Percentiles rank a stretch among this genome's conserved stretches.
Evolutionary conservation across 1,284 basidiomycete species (phyloP).

Genomic region (Bondarzewia mesenterica): DNA sequence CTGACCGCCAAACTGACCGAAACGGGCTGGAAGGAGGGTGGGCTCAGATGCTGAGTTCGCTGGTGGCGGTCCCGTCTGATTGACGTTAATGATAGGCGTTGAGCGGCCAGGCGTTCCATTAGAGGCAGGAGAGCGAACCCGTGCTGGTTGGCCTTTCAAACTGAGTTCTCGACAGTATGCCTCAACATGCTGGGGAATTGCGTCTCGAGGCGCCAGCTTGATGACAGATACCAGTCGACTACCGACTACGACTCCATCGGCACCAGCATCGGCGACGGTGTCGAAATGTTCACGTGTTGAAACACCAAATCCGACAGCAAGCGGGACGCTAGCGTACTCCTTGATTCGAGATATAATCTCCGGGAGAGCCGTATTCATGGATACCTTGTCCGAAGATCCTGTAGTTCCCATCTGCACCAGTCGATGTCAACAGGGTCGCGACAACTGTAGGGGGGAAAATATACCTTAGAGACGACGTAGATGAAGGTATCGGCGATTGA

Average conservation of each 20-base stretch:
- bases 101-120: not conserved
- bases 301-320: conserved; percentile 96
- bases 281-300: conserved; percentile 91
- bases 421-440: not conserved
- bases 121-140: conserved; percentile 1
- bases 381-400: conserved; percentile 74
- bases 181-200: conserved; percentile 58
- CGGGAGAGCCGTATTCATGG: conserved; percentile 72
- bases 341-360: conserved; percentile 71
- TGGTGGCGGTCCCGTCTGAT: conserved; percentile 22
- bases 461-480: conserved; percentile 89
- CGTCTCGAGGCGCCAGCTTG: conserved; percentile 50
- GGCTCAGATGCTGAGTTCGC: conserved; percentile 25
- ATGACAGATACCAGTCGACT: conserved; percentile 81
- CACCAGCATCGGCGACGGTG: conserved; percentile 76
- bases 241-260: conserved; percentile 93
- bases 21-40: conserved; percentile 68
- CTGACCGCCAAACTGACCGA: conserved; percentile 95
- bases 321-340: conserved; percentile 67
- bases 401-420: conserved; percentile 90
- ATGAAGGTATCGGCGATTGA: conserved; percentile 96
- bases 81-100: conserved; percentile 14
- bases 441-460: conserved; percentile 2
- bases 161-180: conserved; percentile 68
- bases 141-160: conserved; percentile 43